phyloP scores from a whole-genome alignment of 805 yeast species.

The Teunomyces tritomae region DNA sequence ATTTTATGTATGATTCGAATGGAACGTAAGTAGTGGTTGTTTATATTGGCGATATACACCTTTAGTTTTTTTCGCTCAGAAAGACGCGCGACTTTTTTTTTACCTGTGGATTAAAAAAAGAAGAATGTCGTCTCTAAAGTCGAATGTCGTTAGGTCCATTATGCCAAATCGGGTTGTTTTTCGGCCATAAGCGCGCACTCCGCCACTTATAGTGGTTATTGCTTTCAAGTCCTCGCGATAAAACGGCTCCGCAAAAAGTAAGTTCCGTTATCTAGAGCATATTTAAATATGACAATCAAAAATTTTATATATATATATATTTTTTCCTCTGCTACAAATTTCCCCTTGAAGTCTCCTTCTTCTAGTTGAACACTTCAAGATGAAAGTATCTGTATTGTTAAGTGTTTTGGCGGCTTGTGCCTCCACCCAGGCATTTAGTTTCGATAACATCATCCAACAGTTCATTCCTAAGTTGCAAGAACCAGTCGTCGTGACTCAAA shows the following conservation, averaged over 20 bases:
- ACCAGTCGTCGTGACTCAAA: not conserved
- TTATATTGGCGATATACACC: not conserved
- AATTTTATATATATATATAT: not conserved
- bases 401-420: conserved; percentile 2
- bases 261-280: not conserved
- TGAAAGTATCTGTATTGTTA: not conserved
- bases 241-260: not conserved
- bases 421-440: not conserved
- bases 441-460: not conserved
- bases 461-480: not conserved
- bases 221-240: not conserved
- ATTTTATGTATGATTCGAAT: not conserved
- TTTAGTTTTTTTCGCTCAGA: not conserved
- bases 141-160: not conserved
- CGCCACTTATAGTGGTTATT: not conserved
- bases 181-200: too few relatives aligned
- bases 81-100: conserved; percentile 1
- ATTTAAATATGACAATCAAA: not conserved
- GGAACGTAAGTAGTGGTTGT: not conserved
- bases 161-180: conserved; percentile 1
- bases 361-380: not conserved
- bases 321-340: not conserved
- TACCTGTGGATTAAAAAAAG: not conserved
- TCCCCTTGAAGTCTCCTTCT: not conserved
- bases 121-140: not conserved